These are phyloP conservation scores for Singerocomus inundabilis DNA, from an alignment of 1,284 basidiomycete genomes.

Conservation along the genomic window DNA sequence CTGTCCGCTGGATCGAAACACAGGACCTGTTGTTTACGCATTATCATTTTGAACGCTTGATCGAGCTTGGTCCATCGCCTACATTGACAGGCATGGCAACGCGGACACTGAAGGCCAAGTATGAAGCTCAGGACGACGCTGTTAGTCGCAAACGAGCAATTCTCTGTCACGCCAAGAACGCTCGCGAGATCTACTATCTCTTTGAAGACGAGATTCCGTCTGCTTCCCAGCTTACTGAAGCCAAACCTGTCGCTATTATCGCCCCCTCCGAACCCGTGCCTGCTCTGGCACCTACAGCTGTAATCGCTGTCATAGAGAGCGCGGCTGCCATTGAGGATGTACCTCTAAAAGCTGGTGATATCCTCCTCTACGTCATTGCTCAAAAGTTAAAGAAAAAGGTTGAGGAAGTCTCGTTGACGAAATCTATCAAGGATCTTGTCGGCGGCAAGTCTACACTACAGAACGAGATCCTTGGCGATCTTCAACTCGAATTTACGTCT, in stretches of 20 bases:
- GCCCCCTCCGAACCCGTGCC: constrained; percentile 46
- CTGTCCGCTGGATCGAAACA: constrained; percentile 98
- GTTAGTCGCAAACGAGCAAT: constrained; percentile 79
- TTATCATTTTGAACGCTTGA: constrained; percentile 91
- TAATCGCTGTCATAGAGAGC: constrained; percentile 54
- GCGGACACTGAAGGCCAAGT: constrained; percentile 94
- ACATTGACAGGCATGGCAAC: constrained; percentile 96
- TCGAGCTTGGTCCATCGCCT: constrained; percentile 95
- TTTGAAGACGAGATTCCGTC: constrained; percentile 84
- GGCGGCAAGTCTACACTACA: constrained; percentile 98
- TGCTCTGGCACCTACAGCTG: constrained; percentile 43
- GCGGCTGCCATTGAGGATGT: constrained; percentile 83
- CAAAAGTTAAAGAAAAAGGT: constrained; percentile 98
- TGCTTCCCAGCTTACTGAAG: constrained; percentile 43
- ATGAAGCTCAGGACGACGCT: constrained; percentile 88
- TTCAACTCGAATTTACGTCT: constrained; percentile 86
- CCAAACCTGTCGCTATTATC: constrained; percentile 43
- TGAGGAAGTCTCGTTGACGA: constrained; percentile 86
- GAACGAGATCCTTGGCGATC: constrained; percentile 94
- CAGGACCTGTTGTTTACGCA: constrained; percentile 91
- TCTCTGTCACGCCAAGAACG: constrained; percentile 92
- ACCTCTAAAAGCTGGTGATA: constrained; percentile 90
- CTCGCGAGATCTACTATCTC: constrained; percentile 96
- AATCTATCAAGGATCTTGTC: constrained; percentile 97
- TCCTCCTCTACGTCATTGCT: constrained; percentile 86